Evolutionary conservation across 2,329 filamentous ascomycete genomes (phyloP), one percentile per base, ranked within the genome.

Genomic region (Huntiella decipiens): DNA sequence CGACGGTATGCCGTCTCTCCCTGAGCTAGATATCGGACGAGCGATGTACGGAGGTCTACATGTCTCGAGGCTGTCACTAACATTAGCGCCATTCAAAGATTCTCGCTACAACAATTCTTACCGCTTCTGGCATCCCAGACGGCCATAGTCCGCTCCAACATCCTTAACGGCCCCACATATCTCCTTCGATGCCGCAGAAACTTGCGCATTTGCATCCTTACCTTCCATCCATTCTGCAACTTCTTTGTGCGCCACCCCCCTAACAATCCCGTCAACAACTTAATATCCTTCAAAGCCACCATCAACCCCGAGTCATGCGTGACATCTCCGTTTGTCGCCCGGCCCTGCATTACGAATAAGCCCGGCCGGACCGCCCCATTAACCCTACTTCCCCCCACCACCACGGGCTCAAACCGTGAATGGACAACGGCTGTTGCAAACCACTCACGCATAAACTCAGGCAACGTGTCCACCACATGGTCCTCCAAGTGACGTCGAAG

Each of bases 291-390:
- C 54, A 58, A 45, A 48, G 54, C 42, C 48, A 57, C 44, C 50
- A 53, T 32, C 32, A 47, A 13, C 43, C 43, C 31, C 37, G 34
- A 39, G 45, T 51, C 44, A 40, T 22, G 13, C 33, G 42, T 6
- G 32, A 44, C 10, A 34, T 39, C 16, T 43, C 51, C 34, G 48
- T 43, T 53, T 22, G 53, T 57, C 28, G 54, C 57, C 44, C 56
- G 54, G 38, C 54, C 57, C 4, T 49, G 47, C 32, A 49, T 19
- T 10, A 45, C 33, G n/a, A 49, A 38, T 16, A 49, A 32, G 13
- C 47, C 47, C 1, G 47, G 47, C 37, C 43, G 3, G 56, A 56
- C 50, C 80, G 81, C 39, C 62, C 63, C 1, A 38, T 42, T 19
- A 11, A 22, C 40, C 8, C 13, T 37, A 15, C 19, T 35, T 39